Conservation (phyloP, 192 early-diverging fungal species). For the Borealophlyctis nickersoniae region DNA sequence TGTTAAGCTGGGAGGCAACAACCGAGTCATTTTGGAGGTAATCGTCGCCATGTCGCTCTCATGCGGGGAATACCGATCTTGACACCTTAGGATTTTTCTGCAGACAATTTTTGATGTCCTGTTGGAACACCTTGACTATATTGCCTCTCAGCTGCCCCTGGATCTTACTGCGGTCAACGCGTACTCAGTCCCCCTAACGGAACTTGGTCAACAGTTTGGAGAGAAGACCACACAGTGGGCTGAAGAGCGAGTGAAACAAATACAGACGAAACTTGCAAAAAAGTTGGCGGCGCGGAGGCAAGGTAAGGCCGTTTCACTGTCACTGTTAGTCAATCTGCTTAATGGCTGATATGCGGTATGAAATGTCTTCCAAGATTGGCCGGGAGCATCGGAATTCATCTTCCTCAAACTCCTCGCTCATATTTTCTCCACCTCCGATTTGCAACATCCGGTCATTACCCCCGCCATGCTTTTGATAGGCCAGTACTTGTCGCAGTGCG, state of each 20-base stretch:
- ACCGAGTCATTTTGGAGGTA: slow-evolving; percentile 70
- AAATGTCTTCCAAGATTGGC: slow-evolving; percentile 7
- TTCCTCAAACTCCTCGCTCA: slow-evolving; percentile 66
- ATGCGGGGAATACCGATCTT: slow-evolving; percentile 9
- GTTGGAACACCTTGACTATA: slow-evolving; percentile 65
- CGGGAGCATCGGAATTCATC: slow-evolving; percentile 38
- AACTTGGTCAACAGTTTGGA: no score
- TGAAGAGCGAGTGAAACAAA: no score
- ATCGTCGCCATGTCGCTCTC: slow-evolving; percentile 6
- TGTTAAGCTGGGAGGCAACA: slow-evolving; percentile 75
- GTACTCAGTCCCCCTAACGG: no score
- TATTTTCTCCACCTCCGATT: slow-evolving; percentile 92
- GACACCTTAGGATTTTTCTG: not conserved
- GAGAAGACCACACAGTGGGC: no score
- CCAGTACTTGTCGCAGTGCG: slow-evolving; percentile 71
- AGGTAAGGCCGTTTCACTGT: not conserved
- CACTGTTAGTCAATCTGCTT: slow-evolving; percentile 6
- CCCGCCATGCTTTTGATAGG: slow-evolving; percentile 78
- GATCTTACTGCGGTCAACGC: no score
- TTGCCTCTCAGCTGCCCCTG: slow-evolving; percentile 44
- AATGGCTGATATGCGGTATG: not conserved
- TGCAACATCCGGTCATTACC: slow-evolving; percentile 79
- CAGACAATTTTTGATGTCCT: slow-evolving; percentile 60
- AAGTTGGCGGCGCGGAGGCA: no score
- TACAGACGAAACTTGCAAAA: no score